Evolutionary conservation across 495 filamentous ascomycete genomes (phyloP).

Genomic region (Lasiosphaeria ovina): DNA sequence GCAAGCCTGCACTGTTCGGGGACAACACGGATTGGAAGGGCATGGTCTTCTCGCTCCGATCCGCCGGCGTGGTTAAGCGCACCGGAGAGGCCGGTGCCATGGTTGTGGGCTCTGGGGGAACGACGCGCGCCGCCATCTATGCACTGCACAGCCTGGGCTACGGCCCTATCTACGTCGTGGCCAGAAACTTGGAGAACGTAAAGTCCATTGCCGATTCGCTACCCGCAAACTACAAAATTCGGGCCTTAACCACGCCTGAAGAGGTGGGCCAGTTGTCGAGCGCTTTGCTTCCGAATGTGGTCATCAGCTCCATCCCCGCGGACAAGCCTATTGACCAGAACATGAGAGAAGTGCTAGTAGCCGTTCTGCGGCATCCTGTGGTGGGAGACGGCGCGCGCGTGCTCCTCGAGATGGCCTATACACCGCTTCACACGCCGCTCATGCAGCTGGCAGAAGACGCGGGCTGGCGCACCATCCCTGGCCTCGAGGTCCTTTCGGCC

Average conservation of each 20-base stretch:
- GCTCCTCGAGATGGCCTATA: constrained; percentile 96
- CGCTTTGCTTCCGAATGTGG: constrained; percentile 60
- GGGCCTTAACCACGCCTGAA: constrained; percentile 53
- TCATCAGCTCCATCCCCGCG: constrained; percentile 88
- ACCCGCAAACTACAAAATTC: constrained; percentile 71
- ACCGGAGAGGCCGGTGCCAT: constrained; percentile 49
- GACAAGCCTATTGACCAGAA: constrained; percentile 75
- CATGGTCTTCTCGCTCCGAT: constrained; percentile 79
- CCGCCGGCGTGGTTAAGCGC: constrained; percentile 57
- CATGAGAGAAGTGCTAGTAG: constrained; percentile 65
- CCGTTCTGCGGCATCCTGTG: constrained; percentile 52
- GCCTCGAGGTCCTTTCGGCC: constrained; percentile 84
- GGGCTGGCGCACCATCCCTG: constrained; percentile 85
- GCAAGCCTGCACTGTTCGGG: constrained; percentile 59
- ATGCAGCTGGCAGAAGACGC: constrained; percentile 79
- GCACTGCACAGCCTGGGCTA: constrained; percentile 81
- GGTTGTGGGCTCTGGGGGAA: constrained; percentile 89
- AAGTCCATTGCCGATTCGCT: constrained; percentile 67
- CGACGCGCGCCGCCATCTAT: constrained; percentile 87
- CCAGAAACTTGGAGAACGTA: constrained; percentile 69
- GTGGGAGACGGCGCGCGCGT: constrained; percentile 51
- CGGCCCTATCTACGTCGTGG: constrained; percentile 81
- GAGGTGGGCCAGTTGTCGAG: constrained; percentile 45
- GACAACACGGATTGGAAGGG: constrained; percentile 97
- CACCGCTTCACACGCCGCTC: constrained; percentile 74